Evolutionary conservation across 2,329 filamentous ascomycete species (phyloP).

Genomic region (Colletotrichum lentis): DNA sequence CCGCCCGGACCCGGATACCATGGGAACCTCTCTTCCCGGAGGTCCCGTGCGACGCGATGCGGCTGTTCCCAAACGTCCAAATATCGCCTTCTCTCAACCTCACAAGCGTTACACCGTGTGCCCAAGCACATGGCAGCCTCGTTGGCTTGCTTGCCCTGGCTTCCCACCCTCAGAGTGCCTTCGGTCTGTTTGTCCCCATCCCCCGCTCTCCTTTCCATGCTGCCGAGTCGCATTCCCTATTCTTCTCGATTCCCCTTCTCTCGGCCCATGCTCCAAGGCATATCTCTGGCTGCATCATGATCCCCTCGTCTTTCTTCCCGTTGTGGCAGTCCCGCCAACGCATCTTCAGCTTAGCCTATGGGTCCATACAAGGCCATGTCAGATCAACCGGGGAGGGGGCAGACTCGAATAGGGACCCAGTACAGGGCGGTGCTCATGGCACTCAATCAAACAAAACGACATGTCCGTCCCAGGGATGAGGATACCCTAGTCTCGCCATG

Average conservation of each 20-base stretch:
- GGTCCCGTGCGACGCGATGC: slow-evolving; percentile 13
- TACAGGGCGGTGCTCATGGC: not conserved
- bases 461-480: slow-evolving; percentile 49
- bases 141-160: not conserved
- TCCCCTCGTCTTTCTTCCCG: not conserved
- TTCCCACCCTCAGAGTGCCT: not conserved
- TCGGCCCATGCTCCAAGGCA: not conserved
- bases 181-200: not conserved
- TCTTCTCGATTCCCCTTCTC: not conserved
- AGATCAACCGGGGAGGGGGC: not conserved
- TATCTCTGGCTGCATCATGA: not conserved
- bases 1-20: slow-evolving; percentile 8
- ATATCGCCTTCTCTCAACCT: not conserved
- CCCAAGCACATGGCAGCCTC: not conserved
- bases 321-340: not conserved
- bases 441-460: not conserved
- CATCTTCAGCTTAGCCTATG: not conserved
- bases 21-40: slow-evolving; percentile 8
- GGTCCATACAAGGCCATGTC: not conserved
- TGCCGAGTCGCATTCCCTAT: not conserved
- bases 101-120: not conserved
- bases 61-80: not conserved
- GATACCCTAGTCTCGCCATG: slow-evolving; percentile 57
- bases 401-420: not conserved
- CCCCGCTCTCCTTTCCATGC: not conserved